Evolutionary conservation across 2,329 filamentous ascomycete genomes (phyloP).

Genomic region (Penicillium sp.): DNA sequence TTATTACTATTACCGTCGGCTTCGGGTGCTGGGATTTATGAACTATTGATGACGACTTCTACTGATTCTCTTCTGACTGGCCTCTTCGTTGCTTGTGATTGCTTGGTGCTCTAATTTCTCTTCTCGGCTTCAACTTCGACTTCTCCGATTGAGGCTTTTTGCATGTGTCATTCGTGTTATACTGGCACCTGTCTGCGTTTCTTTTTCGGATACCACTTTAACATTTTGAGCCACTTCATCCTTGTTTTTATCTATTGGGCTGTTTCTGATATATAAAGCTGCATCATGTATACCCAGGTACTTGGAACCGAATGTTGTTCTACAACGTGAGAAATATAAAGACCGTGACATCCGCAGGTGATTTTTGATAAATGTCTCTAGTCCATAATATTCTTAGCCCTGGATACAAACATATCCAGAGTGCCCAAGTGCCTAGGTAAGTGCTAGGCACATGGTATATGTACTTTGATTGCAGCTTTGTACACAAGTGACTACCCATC

Average conservation of each 20-base stretch:
- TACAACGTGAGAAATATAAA: not conserved
- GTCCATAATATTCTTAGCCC: no score
- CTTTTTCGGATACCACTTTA: constrained; percentile 18
- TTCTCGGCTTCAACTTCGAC: constrained; percentile 4
- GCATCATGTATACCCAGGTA: not conserved
- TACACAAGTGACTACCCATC: not conserved
- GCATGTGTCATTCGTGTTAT: constrained; percentile 9
- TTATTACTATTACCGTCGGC: constrained; percentile 10
- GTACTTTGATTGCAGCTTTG: not conserved
- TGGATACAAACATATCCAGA: not conserved
- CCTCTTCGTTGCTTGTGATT: constrained; percentile 5
- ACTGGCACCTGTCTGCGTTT: constrained; percentile 13
- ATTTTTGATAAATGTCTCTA: not conserved
- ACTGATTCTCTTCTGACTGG: constrained; percentile 12
- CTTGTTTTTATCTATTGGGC: not conserved
- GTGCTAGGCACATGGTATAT: not conserved
- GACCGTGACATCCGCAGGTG: not conserved
- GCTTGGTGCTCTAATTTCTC: constrained; percentile 3
- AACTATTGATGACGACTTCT: constrained; percentile 31
- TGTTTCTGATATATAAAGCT: constrained; percentile 5
- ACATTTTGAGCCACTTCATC: not conserved
- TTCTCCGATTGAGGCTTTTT: constrained; percentile 13
- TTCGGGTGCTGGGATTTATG: constrained; percentile 29
- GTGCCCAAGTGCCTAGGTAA: no score
- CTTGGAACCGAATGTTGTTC: not conserved